phyloP scores from a whole-genome alignment of 768 basidiomycete genomes.

The Leccinum longicurvipes region DNA sequence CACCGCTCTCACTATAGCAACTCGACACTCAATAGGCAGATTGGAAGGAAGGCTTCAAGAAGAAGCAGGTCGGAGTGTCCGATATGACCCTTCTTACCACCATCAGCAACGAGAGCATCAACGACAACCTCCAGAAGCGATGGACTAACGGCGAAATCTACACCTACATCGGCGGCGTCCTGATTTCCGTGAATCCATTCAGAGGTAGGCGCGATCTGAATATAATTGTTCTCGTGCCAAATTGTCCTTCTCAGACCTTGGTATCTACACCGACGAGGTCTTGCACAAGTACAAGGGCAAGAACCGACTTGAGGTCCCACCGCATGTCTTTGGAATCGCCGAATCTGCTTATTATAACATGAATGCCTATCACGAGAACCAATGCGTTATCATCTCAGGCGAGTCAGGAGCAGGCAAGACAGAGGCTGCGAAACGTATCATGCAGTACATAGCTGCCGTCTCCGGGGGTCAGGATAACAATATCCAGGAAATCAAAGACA shows the following conservation, averaged over 20 bases:
- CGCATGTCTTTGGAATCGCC: slow-evolving; percentile 96
- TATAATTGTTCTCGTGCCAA: slow-evolving; percentile 2
- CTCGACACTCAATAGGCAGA: slow-evolving; percentile 64
- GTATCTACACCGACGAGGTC: slow-evolving; percentile 93
- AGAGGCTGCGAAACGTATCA: slow-evolving; percentile 97
- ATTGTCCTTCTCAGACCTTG: slow-evolving; percentile 62
- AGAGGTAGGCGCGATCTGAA: slow-evolving; percentile 52
- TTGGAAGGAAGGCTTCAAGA: slow-evolving; percentile 99
- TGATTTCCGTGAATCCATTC: slow-evolving; percentile 99
- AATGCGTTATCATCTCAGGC: slow-evolving; percentile 99
- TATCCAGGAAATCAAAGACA: slow-evolving; percentile 98
- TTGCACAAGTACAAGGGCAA: slow-evolving; percentile 88
- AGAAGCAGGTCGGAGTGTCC: slow-evolving; percentile 96
- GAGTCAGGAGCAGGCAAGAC: slow-evolving; percentile 99
- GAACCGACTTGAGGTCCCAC: slow-evolving; percentile 96
- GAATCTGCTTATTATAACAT: slow-evolving; percentile 98
- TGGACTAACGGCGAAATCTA: slow-evolving; percentile 97
- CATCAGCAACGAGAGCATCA: slow-evolving; percentile 96
- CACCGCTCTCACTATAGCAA: slow-evolving; percentile 4
- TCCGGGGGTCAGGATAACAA: slow-evolving; percentile 84
- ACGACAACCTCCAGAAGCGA: slow-evolving; percentile 95
- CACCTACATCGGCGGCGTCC: slow-evolving; percentile 96
- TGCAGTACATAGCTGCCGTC: slow-evolving; percentile 99
- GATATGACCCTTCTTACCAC: slow-evolving; percentile 98
- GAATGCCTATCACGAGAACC: slow-evolving; percentile 99